These are phyloP conservation scores for Vigna hirtella DNA, from an alignment of 306 rosid genomes.

Conservation along the genomic window DNA sequence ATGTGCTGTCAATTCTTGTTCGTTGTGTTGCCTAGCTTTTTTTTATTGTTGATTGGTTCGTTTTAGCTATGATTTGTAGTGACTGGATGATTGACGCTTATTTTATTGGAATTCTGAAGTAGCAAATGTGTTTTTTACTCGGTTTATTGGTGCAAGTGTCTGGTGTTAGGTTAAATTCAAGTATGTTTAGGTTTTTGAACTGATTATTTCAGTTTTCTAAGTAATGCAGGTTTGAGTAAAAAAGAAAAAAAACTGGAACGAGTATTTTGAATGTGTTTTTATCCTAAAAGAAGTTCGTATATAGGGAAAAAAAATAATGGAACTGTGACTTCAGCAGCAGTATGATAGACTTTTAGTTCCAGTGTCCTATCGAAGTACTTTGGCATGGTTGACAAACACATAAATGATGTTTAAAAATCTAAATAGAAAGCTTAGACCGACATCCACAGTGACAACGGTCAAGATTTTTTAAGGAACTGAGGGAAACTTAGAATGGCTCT, in stretches of 20 bases:
- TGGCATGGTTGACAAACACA: conserved; percentile 8
- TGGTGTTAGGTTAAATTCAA: conserved; percentile 17
- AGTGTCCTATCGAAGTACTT: conserved; percentile 13
- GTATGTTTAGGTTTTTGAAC: background rate
- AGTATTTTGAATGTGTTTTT: background rate
- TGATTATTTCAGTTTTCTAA: background rate
- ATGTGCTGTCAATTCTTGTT: background rate
- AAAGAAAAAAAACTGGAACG: background rate
- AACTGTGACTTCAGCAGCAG: conserved; percentile 4
- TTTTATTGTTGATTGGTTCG: conserved; percentile 1
- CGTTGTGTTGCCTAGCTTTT: background rate
- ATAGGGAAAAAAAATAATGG: background rate
- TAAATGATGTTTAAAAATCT: background rate
- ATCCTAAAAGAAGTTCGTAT: too few species aligned
- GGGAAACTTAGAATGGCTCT: conserved; percentile 11
- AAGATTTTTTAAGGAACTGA: conserved; percentile 15
- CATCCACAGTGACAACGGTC: conserved; percentile 11
- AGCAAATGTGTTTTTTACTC: conserved; percentile 23
- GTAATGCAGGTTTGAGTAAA: background rate
- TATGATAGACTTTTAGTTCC: background rate
- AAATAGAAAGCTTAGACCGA: conserved; percentile 31
- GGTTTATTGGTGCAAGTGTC: background rate
- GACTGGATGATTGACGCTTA: background rate
- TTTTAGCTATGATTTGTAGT: background rate
- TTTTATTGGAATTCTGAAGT: conserved; percentile 17